phyloP scores from a whole-genome alignment of 352 stramenopile genomes.

The Globisporangium solare region DNA sequence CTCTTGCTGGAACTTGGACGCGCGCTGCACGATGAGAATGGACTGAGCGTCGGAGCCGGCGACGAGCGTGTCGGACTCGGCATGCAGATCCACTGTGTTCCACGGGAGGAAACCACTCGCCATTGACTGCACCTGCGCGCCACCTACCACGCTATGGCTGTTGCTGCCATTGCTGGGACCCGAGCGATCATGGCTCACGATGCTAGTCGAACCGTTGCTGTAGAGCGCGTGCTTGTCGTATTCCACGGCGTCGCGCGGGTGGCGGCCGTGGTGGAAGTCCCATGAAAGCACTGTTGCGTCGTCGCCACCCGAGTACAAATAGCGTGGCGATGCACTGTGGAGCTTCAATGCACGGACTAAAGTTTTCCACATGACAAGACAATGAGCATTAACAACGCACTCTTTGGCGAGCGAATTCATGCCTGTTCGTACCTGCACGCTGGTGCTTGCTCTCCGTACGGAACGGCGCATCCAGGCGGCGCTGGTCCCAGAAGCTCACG shows the following conservation, averaged over 20 bases:
- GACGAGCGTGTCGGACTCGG: constrained; percentile 67
- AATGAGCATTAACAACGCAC: not conserved
- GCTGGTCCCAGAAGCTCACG: constrained; percentile 72
- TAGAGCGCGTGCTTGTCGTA: constrained; percentile 38
- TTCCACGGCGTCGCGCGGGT: constrained; percentile 43
- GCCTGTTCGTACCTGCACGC: constrained; percentile 29
- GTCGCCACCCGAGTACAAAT: constrained; percentile 62
- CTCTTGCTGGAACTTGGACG: constrained; percentile 27
- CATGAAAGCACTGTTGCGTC: constrained; percentile 61
- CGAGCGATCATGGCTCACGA: too few relatives aligned
- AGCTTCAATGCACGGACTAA: constrained; percentile 61
- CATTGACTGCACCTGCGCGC: constrained; percentile 38
- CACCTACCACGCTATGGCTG: constrained; percentile 2
- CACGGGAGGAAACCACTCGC: constrained; percentile 43
- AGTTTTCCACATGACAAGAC: not conserved
- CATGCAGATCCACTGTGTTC: constrained; percentile 64
- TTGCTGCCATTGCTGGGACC: constrained; percentile 7
- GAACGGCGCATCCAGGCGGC: constrained; percentile 58
- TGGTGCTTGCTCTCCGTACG: constrained; percentile 63
- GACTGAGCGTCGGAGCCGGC: constrained; percentile 74
- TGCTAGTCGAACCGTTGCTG: constrained; percentile 5
- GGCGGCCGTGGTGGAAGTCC: constrained; percentile 65
- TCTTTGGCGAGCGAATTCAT: not conserved
- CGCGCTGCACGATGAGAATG: constrained; percentile 57
- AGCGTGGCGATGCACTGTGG: constrained; percentile 54